Evolutionary conservation across 495 filamentous ascomycete species (phyloP), one percentile per base, ranked within the genome.

Genomic region (Penicillium atrosanguineum): DNA sequence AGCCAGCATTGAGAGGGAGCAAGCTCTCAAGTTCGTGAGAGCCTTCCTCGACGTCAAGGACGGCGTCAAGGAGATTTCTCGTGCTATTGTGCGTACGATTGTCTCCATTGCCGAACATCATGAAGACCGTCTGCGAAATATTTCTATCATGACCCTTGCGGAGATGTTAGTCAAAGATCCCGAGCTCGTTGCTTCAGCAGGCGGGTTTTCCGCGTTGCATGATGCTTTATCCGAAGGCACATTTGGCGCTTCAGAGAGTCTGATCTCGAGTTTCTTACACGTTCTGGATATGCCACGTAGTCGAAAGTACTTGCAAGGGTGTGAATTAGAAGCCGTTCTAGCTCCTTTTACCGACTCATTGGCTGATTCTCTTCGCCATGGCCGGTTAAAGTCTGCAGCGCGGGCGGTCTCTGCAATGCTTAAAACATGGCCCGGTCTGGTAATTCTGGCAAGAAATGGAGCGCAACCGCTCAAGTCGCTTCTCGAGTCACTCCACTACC

Each of bases 31-130:
- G 66, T 97, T 98, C 70, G 89, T 97, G 21, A 83, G 94, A 51
- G 90, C 91, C 7, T 98, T 98, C 67, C 75, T 98, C 21, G 95
- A 97, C 57, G 90, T 98, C 59, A 96, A 97, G 63, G 90, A 90
- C 57, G 94, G 94, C 14, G 87, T 95, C 6, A 79, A 79, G 42
- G 94, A 98, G 65, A 83, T 98, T 46, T 95, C 93, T 2, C 84
- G 87, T 57, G 85, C 87, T 2, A 83, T 98, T 23, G 83, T 95
- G 14, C 81, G 94, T 40, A 89, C 91, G 18, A 87, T 98, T 52
- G 89, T 92, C 28, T 84, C 94, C 7, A 82, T 96, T 21, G 94
- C 94, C 14, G 93, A 97, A 61, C 88, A 95, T 60, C 74, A 78
- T 25, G 90, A 95, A 52, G 94, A 98, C 69, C 86, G 93, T 46